Evolutionary conservation across 768 basidiomycete species (phyloP).

Genomic region (Tephrocybe sp.): DNA sequence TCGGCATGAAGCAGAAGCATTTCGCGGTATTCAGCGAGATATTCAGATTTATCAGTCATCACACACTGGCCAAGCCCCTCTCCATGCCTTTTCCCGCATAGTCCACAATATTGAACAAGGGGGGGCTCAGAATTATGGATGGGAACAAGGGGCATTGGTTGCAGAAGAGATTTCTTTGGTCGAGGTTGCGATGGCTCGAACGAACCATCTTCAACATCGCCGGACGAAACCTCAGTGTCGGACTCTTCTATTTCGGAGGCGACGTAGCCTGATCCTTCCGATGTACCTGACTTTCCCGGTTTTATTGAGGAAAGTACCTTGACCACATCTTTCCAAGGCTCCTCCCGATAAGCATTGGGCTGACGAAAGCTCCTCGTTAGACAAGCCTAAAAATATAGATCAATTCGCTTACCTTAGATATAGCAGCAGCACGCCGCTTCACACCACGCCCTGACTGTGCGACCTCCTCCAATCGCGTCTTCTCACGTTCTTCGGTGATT

Average conservation of each 20-base stretch:
- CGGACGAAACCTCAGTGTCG: constrained; percentile 17
- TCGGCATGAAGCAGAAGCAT: constrained; percentile 64
- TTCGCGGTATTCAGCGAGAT: constrained; percentile 68
- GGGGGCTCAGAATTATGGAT: constrained; percentile 15
- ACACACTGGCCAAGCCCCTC: constrained; percentile 46
- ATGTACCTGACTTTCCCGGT: constrained; percentile 20
- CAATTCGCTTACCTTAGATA: constrained; percentile 37
- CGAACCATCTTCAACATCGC: constrained; percentile 12
- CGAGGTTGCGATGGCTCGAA: constrained; percentile 17
- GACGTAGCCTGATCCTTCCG: constrained; percentile 34
- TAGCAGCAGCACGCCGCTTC: constrained; percentile 71
- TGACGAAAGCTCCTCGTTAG: constrained; percentile 4
- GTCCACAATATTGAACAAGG: constrained; percentile 44
- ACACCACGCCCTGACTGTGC: constrained; percentile 72
- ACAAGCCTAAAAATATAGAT: neutral
- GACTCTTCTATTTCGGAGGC: constrained; percentile 28
- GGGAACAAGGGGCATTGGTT: constrained; percentile 12
- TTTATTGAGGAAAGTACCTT: constrained; percentile 12
- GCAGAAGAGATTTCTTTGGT: constrained; percentile 12
- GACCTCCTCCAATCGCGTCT: constrained; percentile 39
- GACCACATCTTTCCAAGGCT: constrained; percentile 5
- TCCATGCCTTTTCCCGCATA: constrained; percentile 60
- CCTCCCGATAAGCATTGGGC: constrained; percentile 31
- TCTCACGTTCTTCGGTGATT: constrained; percentile 44
- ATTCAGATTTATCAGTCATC: constrained; percentile 66